Conservation (phyloP, 1,139 yeast genomes). For the Geotrichum australiense region DNA sequence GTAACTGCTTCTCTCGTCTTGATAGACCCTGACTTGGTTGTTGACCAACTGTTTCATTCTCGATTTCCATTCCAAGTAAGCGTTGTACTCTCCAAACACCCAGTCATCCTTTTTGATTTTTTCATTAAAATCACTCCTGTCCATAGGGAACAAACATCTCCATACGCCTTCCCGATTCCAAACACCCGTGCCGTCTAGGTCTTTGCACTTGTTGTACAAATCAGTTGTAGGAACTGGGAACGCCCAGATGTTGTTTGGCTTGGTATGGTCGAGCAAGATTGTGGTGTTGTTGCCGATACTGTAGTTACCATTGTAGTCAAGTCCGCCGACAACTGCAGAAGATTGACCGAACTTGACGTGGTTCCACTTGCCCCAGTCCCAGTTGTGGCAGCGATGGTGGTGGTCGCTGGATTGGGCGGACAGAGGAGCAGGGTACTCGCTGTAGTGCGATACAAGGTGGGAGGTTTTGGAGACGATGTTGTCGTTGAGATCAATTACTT, state of each 20-base stretch:
- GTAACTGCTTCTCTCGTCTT: background rate
- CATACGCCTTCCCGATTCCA: constrained; percentile 79
- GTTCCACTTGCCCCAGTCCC: background rate
- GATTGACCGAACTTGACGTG: constrained; percentile 2
- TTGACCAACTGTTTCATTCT: constrained; percentile 11
- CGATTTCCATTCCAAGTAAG: constrained; percentile 17
- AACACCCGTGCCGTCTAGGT: constrained; percentile 57
- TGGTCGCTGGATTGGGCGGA: background rate
- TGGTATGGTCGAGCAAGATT: constrained; percentile 11
- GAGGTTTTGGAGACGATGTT: background rate
- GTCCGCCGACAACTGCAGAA: background rate
- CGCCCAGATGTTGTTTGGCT: constrained; percentile 34
- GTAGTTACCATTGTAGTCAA: background rate
- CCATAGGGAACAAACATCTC: constrained; percentile 73
- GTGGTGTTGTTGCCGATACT: background rate
- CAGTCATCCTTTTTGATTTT: constrained; percentile 1
- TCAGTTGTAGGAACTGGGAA: constrained; percentile 56
- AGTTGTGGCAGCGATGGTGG: background rate
- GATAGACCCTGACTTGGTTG: constrained; percentile 4
- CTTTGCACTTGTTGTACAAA: constrained; percentile 56
- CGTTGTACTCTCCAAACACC: constrained; percentile 15
- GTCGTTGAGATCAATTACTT: background rate
- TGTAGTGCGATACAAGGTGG: background rate
- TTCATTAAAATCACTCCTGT: constrained; percentile 2
- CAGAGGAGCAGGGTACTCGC: constrained; percentile 2